Evolutionary conservation across 2,329 filamentous ascomycete species (phyloP).

Genomic region (Zasmidium angulare): DNA sequence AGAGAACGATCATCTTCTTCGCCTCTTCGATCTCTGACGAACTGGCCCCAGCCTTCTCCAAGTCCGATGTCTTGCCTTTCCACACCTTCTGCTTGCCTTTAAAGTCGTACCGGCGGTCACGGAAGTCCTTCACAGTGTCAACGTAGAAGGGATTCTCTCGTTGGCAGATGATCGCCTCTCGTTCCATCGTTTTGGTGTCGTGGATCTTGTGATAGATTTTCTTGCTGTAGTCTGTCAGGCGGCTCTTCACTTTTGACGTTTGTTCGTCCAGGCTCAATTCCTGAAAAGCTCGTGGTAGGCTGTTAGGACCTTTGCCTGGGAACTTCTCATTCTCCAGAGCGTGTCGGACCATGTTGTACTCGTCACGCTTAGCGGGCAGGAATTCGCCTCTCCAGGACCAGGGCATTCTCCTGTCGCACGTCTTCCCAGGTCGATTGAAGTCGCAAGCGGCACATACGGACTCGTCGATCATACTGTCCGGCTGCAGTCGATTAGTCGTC

Average conservation of each 20-base stretch:
- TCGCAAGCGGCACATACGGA: conserved; percentile 96
- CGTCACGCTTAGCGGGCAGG: conserved; percentile 89
- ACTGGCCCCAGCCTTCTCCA: conserved; percentile 79
- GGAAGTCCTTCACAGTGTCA: conserved; percentile 91
- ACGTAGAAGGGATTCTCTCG: conserved; percentile 98
- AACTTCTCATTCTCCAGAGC: conserved; percentile 91
- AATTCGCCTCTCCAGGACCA: conserved; percentile 99
- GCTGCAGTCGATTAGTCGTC: conserved; percentile 96
- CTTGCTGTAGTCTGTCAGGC: conserved; percentile 88
- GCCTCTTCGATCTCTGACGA: conserved; percentile 80
- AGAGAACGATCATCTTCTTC: conserved; percentile 98
- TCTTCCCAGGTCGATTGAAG: conserved; percentile 96
- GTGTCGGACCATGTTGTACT: conserved; percentile 98
- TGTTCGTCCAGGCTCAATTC: conserved; percentile 83
- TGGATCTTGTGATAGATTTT: conserved; percentile 99
- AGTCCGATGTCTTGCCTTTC: conserved; percentile 90
- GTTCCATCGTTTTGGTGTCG: conserved; percentile 85
- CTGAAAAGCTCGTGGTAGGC: conserved; percentile 71
- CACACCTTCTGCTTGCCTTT: conserved; percentile 97
- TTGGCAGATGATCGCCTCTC: conserved; percentile 97
- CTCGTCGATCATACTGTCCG: conserved; percentile 98
- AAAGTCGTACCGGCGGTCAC: conserved; percentile 96
- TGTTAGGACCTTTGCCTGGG: conserved; percentile 72
- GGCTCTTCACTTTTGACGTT: conserved; percentile 75
- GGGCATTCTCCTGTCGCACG: conserved; percentile 87